phyloP scores from a whole-genome alignment of 1,139 yeast genomes.

The Saccharomyces hybrid region DNA sequence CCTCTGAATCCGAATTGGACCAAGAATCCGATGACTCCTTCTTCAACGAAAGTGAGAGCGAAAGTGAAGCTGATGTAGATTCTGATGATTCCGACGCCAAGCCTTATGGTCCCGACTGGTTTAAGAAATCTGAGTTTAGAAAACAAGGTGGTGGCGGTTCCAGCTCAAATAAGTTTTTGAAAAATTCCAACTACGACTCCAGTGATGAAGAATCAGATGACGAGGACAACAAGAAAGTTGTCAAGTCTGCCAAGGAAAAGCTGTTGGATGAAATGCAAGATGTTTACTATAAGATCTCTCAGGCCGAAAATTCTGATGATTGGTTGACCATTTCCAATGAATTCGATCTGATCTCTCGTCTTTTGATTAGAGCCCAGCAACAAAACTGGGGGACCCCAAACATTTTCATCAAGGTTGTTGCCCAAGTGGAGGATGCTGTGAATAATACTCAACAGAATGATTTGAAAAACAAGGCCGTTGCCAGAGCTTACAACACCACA shows the following conservation, averaged over 20 bases:
- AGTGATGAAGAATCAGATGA: constrained; percentile 45
- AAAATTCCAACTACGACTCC: constrained; percentile 36
- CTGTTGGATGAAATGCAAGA: constrained; percentile 77
- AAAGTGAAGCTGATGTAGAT: constrained; percentile 42
- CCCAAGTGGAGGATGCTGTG: constrained; percentile 66
- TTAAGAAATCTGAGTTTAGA: constrained; percentile 35
- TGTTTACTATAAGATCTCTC: constrained; percentile 60
- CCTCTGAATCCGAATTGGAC: constrained; percentile 34
- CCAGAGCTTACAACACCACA: constrained; percentile 80
- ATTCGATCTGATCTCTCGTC: constrained; percentile 68
- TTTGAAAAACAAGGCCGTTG: constrained; percentile 71
- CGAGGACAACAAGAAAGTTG: constrained; percentile 59
- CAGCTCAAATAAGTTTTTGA: constrained; percentile 29
- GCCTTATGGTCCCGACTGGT: constrained; percentile 37
- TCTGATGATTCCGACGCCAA: constrained; percentile 38
- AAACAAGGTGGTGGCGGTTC: constrained; percentile 28
- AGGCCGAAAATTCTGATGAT: constrained; percentile 62
- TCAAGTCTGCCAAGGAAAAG: constrained; percentile 90
- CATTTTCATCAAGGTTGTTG: constrained; percentile 59
- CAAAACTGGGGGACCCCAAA: constrained; percentile 69
- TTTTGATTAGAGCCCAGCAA: constrained; percentile 61
- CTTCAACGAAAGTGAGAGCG: constrained; percentile 27
- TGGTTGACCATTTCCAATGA: constrained; percentile 74
- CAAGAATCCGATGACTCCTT: constrained; percentile 29
- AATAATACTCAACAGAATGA: constrained; percentile 51